phyloP scores from a whole-genome alignment of 768 basidiomycete species.

The Amanita thiersii region DNA sequence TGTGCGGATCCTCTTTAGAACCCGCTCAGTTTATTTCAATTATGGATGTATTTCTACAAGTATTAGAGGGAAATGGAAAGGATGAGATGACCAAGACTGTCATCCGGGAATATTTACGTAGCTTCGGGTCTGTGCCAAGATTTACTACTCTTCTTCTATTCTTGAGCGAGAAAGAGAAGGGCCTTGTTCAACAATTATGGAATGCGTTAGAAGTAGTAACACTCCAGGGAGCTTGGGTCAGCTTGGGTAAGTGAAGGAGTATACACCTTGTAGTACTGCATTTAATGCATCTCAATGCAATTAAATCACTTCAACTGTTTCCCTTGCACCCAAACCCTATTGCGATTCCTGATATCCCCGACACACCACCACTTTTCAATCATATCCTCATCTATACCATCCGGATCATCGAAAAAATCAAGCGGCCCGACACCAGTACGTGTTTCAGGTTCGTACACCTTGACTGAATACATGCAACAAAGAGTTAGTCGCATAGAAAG shows the following conservation, averaged over 20 bases:
- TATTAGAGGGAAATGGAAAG: conserved; percentile 15
- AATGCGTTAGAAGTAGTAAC: conserved; percentile 23
- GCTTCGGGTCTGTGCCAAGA: conserved; percentile 47
- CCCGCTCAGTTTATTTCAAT: conserved; percentile 52
- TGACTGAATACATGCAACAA: conserved; percentile 26
- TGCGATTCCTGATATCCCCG: conserved; percentile 63
- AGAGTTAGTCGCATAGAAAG: conserved; percentile 1
- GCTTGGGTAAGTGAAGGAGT: background rate
- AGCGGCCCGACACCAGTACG: conserved; percentile 49
- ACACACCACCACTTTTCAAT: conserved; percentile 91
- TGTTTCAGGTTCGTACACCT: conserved; percentile 31
- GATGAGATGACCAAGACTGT: conserved; percentile 12
- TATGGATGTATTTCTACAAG: conserved; percentile 37
- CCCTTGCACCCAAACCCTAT: conserved; percentile 74
- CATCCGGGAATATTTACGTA: conserved; percentile 41
- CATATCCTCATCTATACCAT: conserved; percentile 31
- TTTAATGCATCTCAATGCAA: conserved; percentile 1
- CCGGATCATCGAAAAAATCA: conserved; percentile 49
- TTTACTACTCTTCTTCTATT: conserved; percentile 60
- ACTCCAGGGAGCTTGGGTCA: conserved; percentile 18
- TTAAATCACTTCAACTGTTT: background rate
- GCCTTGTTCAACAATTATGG: conserved; percentile 39
- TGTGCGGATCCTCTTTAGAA: conserved; percentile 70
- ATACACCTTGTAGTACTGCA: background rate
- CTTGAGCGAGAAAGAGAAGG: conserved; percentile 49